Conservation (phyloP, 2,329 filamentous ascomycete genomes). For the Dactylellina haptotyla region DNA sequence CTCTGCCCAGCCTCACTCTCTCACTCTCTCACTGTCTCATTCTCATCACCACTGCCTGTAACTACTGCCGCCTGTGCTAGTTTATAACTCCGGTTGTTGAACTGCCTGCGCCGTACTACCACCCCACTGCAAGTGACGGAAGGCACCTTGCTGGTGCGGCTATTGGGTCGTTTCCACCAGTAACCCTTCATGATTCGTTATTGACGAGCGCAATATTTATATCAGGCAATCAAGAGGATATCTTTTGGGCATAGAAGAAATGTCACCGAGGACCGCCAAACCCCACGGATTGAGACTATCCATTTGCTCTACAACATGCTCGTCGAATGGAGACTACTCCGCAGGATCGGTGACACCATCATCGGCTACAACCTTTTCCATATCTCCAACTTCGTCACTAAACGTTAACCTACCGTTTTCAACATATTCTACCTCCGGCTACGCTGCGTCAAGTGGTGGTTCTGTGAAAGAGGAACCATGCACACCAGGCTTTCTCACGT, state of each 20-base stretch:
- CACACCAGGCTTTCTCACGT: slow-evolving; percentile 40
- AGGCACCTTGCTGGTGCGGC: slow-evolving; percentile 25
- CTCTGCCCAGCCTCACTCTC: not conserved
- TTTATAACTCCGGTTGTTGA: too few species aligned
- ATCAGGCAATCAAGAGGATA: slow-evolving; percentile 47
- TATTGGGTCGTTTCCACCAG: slow-evolving; percentile 22
- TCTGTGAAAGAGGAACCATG: slow-evolving; percentile 51
- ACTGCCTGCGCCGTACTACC: too few species aligned
- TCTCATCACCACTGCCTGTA: too few species aligned
- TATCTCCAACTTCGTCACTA: slow-evolving; percentile 49
- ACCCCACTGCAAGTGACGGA: not conserved
- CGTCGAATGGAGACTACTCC: slow-evolving; percentile 49
- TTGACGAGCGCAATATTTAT: slow-evolving; percentile 48
- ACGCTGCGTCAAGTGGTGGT: slow-evolving; percentile 43
- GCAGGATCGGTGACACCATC: slow-evolving; percentile 50
- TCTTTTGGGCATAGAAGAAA: slow-evolving; percentile 30
- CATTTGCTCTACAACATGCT: slow-evolving; percentile 50
- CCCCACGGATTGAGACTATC: slow-evolving; percentile 47
- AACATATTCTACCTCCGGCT: slow-evolving; percentile 23
- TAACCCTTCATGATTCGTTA: slow-evolving; percentile 53
- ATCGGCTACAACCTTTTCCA: slow-evolving; percentile 47
- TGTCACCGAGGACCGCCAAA: slow-evolving; percentile 45
- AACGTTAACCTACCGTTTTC: slow-evolving; percentile 43
- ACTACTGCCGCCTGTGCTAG: too few species aligned
- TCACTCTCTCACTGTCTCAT: not conserved